Evolutionary conservation across 2,329 filamentous ascomycete genomes (phyloP).

Genomic region (Myriosclerotinia scirpicola): DNA sequence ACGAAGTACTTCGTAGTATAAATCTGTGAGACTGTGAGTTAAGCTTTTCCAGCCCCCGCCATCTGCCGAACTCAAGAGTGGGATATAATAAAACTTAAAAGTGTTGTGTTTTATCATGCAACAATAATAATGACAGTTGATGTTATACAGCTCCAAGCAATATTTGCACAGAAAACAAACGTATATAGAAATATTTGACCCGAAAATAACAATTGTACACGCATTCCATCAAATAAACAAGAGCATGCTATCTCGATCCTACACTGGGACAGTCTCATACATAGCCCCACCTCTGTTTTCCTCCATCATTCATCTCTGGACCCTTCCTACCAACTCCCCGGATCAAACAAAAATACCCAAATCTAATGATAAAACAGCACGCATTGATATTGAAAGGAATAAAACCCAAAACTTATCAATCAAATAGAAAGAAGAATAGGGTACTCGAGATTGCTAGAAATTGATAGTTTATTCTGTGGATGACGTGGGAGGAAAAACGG

Average conservation of each 20-base stretch:
- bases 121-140: not conserved
- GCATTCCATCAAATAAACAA: not conserved
- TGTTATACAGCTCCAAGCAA: not conserved
- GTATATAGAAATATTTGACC: not conserved
- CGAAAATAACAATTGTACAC: conserved; percentile 1
- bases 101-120: conserved; percentile 2
- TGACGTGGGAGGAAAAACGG: not conserved
- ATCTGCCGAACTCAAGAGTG: not conserved
- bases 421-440: conserved; percentile 16
- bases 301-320: conserved; percentile 5
- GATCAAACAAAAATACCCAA: conserved; percentile 26
- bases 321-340: conserved; percentile 24
- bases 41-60: not conserved
- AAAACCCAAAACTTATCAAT: conserved; percentile 25
- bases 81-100: not conserved
- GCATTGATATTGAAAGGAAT: conserved; percentile 27
- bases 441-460: conserved; percentile 22
- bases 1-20: too few relatives aligned
- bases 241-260: not conserved
- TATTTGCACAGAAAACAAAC: not conserved
- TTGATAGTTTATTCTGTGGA: not conserved
- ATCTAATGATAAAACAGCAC: conserved; percentile 26
- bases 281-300: not conserved
- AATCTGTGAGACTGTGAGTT: not conserved
- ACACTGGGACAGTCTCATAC: not conserved